Base-by-base conservation (phyloP, 1,139 yeast species). In the Saccharomyces hybrid region DNA sequence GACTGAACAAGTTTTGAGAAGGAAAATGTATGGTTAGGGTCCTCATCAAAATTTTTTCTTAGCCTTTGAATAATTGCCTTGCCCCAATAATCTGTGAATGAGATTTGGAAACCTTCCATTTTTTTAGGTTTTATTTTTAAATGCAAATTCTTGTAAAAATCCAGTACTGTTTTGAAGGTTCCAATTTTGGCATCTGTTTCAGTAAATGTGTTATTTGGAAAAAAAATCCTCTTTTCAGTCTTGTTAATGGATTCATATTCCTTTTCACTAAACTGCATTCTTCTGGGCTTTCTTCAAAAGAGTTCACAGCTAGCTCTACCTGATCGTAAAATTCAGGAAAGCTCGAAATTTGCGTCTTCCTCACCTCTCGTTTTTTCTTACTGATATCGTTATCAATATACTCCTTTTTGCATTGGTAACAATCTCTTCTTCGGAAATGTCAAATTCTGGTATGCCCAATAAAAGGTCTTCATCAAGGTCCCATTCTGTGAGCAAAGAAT, bases 51-150 rank as follows among this genome's bases (percentile, higher is more conserved):
- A 19, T 81, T 32, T 81, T 71, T 41, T 72, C 72, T 58, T 76
- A 63, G 48, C 34, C 61, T 57, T 34, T 61, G 72, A 1, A 83
- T 73, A 34, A 85, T 67, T 1, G 86, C 85, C 58, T 84, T 73
- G 0, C 88, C 88, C 84, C 85, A 83, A 56, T 83, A 78, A 64
- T 85, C 90, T 1, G 87, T 81, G 42, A 84, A 73, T 0, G 88
- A 80, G 0, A 84, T 71, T 19, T 77, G 76, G 59, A 76, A 82
- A 0, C 88, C 88, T 0, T 76, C 74, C 8, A 67, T 55, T 57
- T 76, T 79, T 60, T 83, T 83, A 9, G 78, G 70, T 49, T 80
- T 71, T 0, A 77, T 78, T 58, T 80, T 81, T 42, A 76, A 71
- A 58, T 81, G 81, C n/a, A 84, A 66, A n/a, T 72, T 73, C 51